Percentiles rank a stretch among this genome's conserved stretches.
Conservation (phyloP, 441 rosid species). For the Erodium texanum region DNA sequence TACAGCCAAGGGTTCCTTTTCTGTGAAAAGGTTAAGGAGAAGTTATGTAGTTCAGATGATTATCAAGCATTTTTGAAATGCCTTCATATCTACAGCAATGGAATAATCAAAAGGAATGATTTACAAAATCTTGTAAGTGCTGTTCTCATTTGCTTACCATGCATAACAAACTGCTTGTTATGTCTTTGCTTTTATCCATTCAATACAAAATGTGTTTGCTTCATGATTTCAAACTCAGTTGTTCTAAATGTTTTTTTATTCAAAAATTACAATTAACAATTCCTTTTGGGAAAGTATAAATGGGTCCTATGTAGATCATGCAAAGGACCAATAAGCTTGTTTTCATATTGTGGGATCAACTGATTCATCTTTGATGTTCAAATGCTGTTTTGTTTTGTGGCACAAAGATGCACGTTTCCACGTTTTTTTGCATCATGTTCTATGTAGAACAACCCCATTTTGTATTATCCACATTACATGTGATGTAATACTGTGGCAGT, state of each 20-base stretch:
- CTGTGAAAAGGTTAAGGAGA: conserved; percentile 79
- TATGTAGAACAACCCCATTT: background rate
- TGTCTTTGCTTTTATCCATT: background rate
- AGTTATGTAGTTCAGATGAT: conserved; percentile 56
- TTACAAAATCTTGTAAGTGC: conserved; percentile 1
- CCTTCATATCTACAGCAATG: conserved; percentile 76
- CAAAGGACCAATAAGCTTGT: background rate
- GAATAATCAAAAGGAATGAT: conserved; percentile 84
- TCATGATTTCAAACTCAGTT: background rate
- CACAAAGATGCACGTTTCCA: background rate
- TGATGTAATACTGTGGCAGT: background rate
- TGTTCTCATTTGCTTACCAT: background rate
- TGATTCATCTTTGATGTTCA: background rate
- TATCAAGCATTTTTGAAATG: conserved; percentile 80
- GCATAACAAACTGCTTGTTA: background rate
- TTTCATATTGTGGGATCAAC: background rate
- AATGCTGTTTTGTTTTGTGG: background rate
- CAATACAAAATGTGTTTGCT: background rate
- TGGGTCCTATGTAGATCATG: background rate
- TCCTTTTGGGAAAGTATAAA: background rate
- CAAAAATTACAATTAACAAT: background rate
- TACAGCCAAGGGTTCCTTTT: conserved; percentile 63
- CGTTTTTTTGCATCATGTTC: background rate
- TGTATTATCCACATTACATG: background rate
- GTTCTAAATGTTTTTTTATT: background rate